Conservation (phyloP, 2,329 filamentous ascomycete species). For the Nemania diffusa region DNA sequence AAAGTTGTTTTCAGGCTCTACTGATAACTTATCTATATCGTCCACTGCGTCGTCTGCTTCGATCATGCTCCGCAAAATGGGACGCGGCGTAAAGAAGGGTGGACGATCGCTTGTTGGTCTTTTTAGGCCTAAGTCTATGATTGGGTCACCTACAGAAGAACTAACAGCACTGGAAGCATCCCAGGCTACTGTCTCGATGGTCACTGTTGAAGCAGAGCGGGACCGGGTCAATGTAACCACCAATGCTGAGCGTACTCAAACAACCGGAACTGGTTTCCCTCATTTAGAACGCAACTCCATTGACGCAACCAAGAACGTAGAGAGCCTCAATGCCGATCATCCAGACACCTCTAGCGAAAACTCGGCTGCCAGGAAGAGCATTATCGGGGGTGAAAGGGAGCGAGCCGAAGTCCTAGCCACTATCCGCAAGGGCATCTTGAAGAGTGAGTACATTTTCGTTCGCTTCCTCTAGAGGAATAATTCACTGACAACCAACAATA, state of each 20-base stretch:
- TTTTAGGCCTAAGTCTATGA: slow-evolving; percentile 92
- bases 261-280: slow-evolving; percentile 83
- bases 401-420: slow-evolving; percentile 91
- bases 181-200: slow-evolving; percentile 89
- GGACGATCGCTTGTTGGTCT: slow-evolving; percentile 90
- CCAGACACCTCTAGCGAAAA: slow-evolving; percentile 67
- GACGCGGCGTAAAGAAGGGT: slow-evolving; percentile 96
- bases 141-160: slow-evolving; percentile 80
- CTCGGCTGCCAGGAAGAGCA: slow-evolving; percentile 80
- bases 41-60: slow-evolving; percentile 91
- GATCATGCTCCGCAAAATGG: slow-evolving; percentile 98
- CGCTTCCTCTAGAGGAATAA: background rate
- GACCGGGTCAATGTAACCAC: slow-evolving; percentile 82
- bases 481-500: slow-evolving; percentile 40
- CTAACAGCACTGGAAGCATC: slow-evolving; percentile 72
- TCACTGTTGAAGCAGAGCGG: slow-evolving; percentile 93
- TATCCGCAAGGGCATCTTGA: slow-evolving; percentile 94
- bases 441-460: slow-evolving; percentile 66
- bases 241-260: slow-evolving; percentile 72
- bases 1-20: slow-evolving; percentile 87
- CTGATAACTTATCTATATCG: slow-evolving; percentile 92
- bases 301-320: slow-evolving; percentile 66
- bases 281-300: slow-evolving; percentile 85
- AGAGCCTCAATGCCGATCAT: slow-evolving; percentile 60
- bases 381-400: slow-evolving; percentile 89